Base-by-base conservation (phyloP, 345 rosid species). In the Eucalyptus pauciflora region DNA sequence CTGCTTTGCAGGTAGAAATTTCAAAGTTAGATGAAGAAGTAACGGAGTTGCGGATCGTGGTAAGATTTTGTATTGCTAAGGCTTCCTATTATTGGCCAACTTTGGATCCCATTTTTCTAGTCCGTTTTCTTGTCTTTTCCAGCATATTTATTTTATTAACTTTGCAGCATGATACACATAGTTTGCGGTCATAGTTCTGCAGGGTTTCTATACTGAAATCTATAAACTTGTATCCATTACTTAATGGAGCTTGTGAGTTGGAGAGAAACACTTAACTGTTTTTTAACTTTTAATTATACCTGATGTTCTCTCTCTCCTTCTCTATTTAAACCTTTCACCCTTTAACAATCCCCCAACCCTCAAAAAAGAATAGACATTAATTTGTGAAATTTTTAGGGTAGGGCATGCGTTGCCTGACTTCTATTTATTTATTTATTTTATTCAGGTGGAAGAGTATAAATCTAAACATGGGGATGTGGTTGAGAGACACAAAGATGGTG, bases 401-500 rank as follows among this genome's bases (percentile, higher is more conserved):
- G 29, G 46, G 27, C 41, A 37, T 20, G 15, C 15, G 2, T 76
- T 20, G 86, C 87, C 86, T 18, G 76, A 67, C 86, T 48, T 33
- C 29, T 60, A 10, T 86, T 88, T 88, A 52, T 88, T 89, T 6
- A 45, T 15, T 13, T 52, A 6, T 52, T 3, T 51, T 16, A 20
- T 52, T 86, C 92, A 96, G 97, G 88, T 95, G 89, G 96, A 94
- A 90, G 96, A 93, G 85, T 90, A 92, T 86, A 93, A 90, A 89
- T 89, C 90, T 89, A 91, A 11, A 56, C 89, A 87, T 41, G 86
- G 87, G 60, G 92, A 91, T 91, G 90, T 80, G 87, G 87, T 60
- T 91, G 88, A 89, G 89, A 89, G 92, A 37, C 67, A 67, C 89
- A 81, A 83, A 81, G n/a, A 46, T 18, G 54, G 89, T 69, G 50